A percentile compares a stretch with the other conserved stretches of the same genome.
These are phyloP conservation scores for Berberis vulgaris DNA, from an alignment of 164 flowering plant species.

Conservation along the genomic window DNA sequence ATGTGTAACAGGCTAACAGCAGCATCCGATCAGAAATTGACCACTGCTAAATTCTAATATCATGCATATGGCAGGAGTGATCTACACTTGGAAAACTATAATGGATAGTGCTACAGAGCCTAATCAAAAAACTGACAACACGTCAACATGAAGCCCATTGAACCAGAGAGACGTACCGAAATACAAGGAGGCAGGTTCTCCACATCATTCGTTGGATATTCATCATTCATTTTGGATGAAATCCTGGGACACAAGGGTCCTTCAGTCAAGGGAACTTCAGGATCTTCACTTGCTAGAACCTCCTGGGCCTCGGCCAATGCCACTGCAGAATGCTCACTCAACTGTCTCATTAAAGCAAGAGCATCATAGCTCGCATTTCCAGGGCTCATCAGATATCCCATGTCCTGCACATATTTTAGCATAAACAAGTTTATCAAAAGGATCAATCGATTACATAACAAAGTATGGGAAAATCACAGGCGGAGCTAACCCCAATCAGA, in stretches of 20 bases:
- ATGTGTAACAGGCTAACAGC: too few species aligned
- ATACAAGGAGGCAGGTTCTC: slow-evolving; percentile 26
- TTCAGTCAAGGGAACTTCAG: slow-evolving; percentile 28
- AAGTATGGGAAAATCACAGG: too few species aligned
- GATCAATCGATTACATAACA: too few species aligned
- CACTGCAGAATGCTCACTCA: slow-evolving; percentile 68
- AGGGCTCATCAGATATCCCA: slow-evolving; percentile 71
- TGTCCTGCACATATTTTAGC: slow-evolving; percentile 41
- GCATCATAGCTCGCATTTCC: slow-evolving; percentile 79
- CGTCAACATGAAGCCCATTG: too few species aligned
- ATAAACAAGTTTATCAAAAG: too few species aligned
- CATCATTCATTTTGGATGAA: slow-evolving; percentile 18
- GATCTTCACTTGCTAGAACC: slow-evolving; percentile 63
- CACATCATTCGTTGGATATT: slow-evolving; percentile 12
- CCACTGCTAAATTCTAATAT: too few species aligned
- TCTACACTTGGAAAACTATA: too few species aligned
- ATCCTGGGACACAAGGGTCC: slow-evolving; percentile 11
- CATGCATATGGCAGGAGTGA: too few species aligned
- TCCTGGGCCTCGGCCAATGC: slow-evolving; percentile 70
- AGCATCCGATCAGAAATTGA: too few species aligned
- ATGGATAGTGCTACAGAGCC: too few species aligned
- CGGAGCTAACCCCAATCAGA: too few species aligned
- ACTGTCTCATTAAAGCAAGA: slow-evolving; percentile 70
- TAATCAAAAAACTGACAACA: too few species aligned
- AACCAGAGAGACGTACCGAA: slow-evolving; percentile 29